Base-by-base conservation (phyloP, 345 rosid genomes). In the Trapa incisa region DNA sequence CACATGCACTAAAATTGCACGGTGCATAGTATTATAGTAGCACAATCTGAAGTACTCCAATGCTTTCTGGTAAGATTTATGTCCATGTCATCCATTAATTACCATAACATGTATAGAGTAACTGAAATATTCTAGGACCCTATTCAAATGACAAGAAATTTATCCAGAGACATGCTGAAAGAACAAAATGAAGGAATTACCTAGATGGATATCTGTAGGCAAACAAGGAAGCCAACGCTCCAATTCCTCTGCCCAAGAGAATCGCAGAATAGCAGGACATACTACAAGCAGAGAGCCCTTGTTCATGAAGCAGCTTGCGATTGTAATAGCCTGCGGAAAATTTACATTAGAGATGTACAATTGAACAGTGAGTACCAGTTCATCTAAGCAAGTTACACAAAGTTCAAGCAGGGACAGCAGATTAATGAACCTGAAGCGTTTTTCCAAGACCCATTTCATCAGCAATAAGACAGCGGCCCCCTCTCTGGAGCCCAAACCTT, bases 371-470 rank as follows among this genome's bases (percentile, higher is more conserved):
- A 33, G 12, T 29, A 58, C 1, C 6, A 58, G 14, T 58, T 16
- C 33, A 32, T 38, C 63, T 58, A 37, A 32, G 10, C 63, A 58
- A 3, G 33, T 12, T 32, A 35, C 32, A 58, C 63, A 9, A 32
- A 7, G 12, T 50, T 50, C 13, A 14, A 41, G 47, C 52, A 65
- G 42, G 7, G 67, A n/a, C 67, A n/a, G 48, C 33, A 65, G 32
- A 15, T 0, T 14, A 41, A 41, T n/a, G 37, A 43, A 92, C 98
- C 92, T 93, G 96, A 50, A 93, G 88, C 60, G 98, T 88, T 77
- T 93, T 93, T 6, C 98, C 98, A 73, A 93, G 96, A 60, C 97
- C 96, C 98, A 93, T 93, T 82, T 93, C 98, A 82, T 93, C 97
- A 42, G 97, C 97, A 76, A 90, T 90, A 43, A 93, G 88, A 81